A percentile compares a stretch with the other conserved stretches of the same genome.
Evolutionary conservation across 108 stramenopile genomes (phyloP).

Genomic region (Nitzschia palea): DNA sequence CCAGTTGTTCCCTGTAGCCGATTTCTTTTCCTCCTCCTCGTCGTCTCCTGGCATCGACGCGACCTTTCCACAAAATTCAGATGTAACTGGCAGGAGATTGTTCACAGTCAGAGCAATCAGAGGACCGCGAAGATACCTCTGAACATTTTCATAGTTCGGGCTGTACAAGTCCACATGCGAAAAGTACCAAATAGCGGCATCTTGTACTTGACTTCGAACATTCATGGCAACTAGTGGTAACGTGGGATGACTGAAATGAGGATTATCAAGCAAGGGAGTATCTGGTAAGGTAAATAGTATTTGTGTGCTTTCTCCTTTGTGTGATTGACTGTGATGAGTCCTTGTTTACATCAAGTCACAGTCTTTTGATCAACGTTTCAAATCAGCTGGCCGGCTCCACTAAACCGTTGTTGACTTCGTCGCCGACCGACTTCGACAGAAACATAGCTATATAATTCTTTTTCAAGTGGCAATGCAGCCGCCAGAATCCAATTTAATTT

Average conservation of each 20-base stretch:
- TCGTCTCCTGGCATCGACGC: constrained; percentile 3
- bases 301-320: too few species aligned
- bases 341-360: too few species aligned
- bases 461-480: too few species aligned
- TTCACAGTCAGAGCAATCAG: constrained; percentile 63
- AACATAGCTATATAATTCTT: too few species aligned
- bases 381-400: too few species aligned
- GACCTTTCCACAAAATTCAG: background rate
- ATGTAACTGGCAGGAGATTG: constrained; percentile 31
- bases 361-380: too few species aligned
- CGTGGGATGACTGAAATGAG: background rate
- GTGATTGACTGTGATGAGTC: too few species aligned
- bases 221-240: constrained; percentile 19
- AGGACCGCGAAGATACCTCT: constrained; percentile 49
- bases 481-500: too few species aligned
- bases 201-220: constrained; percentile 51
- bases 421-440: too few species aligned
- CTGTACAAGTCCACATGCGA: constrained; percentile 54
- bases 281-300: too few species aligned
- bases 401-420: too few species aligned
- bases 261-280: too few species aligned
- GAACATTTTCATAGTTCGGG: constrained; percentile 60
- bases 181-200: constrained; percentile 64
- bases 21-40: constrained; percentile 11
- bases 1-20: constrained; percentile 16